Evolutionary conservation across 2,329 filamentous ascomycete genomes (phyloP).

Genomic region (Neofusicoccum ribis): DNA sequence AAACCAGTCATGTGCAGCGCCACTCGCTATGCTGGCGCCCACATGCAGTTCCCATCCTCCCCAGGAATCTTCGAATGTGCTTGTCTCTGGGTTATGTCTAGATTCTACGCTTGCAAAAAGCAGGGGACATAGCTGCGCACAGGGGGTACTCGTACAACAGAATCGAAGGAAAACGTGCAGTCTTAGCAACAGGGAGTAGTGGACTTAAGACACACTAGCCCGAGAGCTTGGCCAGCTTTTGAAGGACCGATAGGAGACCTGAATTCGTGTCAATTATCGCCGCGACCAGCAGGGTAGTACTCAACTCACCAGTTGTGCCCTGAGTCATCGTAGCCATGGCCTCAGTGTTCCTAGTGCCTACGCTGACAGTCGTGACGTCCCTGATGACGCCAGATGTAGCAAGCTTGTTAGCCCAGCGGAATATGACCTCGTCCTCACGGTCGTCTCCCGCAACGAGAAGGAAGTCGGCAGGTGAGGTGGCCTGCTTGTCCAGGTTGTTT

Average conservation of each 20-base stretch:
- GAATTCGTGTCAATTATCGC: conserved; percentile 4
- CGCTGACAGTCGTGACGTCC: conserved; percentile 79
- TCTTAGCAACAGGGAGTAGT: not conserved
- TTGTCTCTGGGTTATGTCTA: conserved; percentile 2
- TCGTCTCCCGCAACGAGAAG: conserved; percentile 87
- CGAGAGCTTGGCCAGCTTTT: conserved; percentile 46
- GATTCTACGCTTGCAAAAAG: not conserved
- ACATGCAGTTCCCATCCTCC: not conserved
- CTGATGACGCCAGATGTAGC: conserved; percentile 49
- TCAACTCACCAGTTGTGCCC: conserved; percentile 77
- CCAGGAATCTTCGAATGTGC: not conserved
- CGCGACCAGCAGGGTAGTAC: conserved; percentile 14
- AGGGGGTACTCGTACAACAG: conserved; percentile 13
- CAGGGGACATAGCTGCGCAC: conserved; percentile 2
- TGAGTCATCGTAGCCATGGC: conserved; percentile 83
- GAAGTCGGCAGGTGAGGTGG: conserved; percentile 67
- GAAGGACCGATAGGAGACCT: conserved; percentile 56
- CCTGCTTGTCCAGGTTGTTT: conserved; percentile 21
- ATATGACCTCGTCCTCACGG: conserved; percentile 89
- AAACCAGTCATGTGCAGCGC: not conserved
- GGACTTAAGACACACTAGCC: not conserved
- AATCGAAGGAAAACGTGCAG: not conserved
- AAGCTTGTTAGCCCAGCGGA: conserved; percentile 87
- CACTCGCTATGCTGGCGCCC: not conserved
- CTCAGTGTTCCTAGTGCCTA: conserved; percentile 85